Evolutionary conservation across 1,139 yeast genomes (phyloP).

Genomic region (Neolecta irregularis): DNA sequence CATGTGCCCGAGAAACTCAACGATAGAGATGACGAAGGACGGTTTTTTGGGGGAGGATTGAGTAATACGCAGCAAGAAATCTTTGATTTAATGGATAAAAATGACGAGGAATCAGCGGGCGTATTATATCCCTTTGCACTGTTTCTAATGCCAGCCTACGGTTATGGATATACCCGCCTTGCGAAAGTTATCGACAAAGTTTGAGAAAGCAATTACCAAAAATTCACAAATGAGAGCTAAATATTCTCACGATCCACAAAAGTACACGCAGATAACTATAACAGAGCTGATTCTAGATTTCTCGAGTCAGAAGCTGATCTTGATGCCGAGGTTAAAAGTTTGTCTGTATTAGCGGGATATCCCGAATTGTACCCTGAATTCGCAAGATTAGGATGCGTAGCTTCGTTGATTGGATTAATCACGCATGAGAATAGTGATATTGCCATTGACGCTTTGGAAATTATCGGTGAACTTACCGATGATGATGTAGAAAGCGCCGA

Average conservation of each 20-base stretch:
- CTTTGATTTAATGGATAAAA: constrained; percentile 19
- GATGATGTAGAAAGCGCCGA: constrained; percentile 15
- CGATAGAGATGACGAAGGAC: constrained; percentile 18
- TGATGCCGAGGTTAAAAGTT: constrained; percentile 21
- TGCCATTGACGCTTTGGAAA: constrained; percentile 19
- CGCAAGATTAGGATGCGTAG: constrained; percentile 18
- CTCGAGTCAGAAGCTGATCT: constrained; percentile 19
- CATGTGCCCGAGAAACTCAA: too few relatives aligned
- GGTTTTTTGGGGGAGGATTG: constrained; percentile 22
- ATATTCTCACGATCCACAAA: constrained; percentile 24
- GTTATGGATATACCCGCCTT: constrained; percentile 19
- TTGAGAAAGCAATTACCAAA: constrained; percentile 20
- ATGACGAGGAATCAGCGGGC: constrained; percentile 13
- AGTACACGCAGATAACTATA: constrained; percentile 15
- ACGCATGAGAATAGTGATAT: constrained; percentile 26
- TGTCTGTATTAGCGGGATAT: constrained; percentile 22
- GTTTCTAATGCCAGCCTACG: constrained; percentile 12
- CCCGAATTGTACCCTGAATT: constrained; percentile 19
- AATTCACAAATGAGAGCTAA: constrained; percentile 23
- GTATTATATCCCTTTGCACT: neutral
- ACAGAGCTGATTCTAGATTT: constrained; percentile 1
- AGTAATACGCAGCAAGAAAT: constrained; percentile 18
- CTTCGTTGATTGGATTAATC: constrained; percentile 19
- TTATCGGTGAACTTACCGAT: constrained; percentile 19
- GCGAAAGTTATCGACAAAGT: constrained; percentile 16